Evolutionary conservation across 129 eudicot genomes (phyloP).

Genomic region (Glebionis coronaria): DNA sequence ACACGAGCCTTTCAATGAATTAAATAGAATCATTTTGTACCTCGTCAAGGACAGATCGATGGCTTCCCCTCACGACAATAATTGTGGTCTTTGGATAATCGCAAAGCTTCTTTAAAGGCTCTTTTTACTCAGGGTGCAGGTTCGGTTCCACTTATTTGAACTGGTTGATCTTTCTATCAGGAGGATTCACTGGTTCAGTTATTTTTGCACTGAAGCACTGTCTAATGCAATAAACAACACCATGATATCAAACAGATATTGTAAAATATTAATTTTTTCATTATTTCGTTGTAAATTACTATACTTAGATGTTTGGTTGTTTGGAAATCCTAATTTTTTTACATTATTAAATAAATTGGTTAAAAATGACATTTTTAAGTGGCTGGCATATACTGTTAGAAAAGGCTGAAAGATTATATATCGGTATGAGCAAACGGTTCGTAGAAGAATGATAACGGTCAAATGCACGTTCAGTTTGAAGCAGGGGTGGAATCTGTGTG

Average conservation of each 20-base stretch:
- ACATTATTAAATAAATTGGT: too few species aligned
- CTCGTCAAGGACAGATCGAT: slow-evolving; percentile 58
- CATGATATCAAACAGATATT: not conserved
- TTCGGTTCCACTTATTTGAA: slow-evolving; percentile 78
- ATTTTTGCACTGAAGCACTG: slow-evolving; percentile 91
- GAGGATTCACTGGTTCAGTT: slow-evolving; percentile 67
- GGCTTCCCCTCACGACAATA: slow-evolving; percentile 77
- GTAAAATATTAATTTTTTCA: too few species aligned
- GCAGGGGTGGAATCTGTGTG: slow-evolving; percentile 69
- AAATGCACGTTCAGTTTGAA: slow-evolving; percentile 46
- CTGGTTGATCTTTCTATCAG: slow-evolving; percentile 73
- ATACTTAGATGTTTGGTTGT: too few species aligned
- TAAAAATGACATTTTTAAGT: too few species aligned
- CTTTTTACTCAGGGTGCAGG: slow-evolving; percentile 67
- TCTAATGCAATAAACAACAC: not conserved
- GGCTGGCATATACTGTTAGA: too few species aligned
- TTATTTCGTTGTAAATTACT: too few species aligned
- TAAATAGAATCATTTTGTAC: slow-evolving; percentile 23
- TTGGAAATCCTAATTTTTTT: too few species aligned
- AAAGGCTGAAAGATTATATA: slow-evolving; percentile 21
- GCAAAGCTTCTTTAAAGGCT: slow-evolving; percentile 58
- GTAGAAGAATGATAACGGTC: slow-evolving; percentile 43
- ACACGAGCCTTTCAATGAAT: not conserved
- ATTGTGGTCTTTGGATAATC: slow-evolving; percentile 68
- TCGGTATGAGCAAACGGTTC: slow-evolving; percentile 80